Conservation (phyloP, 1,284 basidiomycete species). For the Austroboletus rostrupii region DNA sequence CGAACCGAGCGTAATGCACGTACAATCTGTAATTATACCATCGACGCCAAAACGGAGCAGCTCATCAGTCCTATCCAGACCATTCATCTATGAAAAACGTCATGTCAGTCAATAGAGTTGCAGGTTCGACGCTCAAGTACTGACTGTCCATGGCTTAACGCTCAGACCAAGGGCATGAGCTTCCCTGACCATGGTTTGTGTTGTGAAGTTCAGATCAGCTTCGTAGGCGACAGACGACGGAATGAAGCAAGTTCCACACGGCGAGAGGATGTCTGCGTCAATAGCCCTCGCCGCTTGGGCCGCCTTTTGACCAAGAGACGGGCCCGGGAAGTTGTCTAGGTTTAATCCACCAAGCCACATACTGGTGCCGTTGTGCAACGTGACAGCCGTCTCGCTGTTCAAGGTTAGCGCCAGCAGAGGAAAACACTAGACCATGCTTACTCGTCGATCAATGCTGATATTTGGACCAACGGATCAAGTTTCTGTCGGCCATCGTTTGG, state of each 20-base stretch:
- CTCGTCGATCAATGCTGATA: slow-evolving; percentile 62
- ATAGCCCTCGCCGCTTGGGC: slow-evolving; percentile 68
- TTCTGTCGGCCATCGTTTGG: slow-evolving; percentile 24
- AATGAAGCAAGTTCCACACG: slow-evolving; percentile 42
- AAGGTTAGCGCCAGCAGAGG: slow-evolving; percentile 9
- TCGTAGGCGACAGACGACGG: slow-evolving; percentile 26
- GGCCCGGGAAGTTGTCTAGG: slow-evolving; percentile 54
- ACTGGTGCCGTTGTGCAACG: slow-evolving; percentile 38
- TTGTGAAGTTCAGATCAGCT: slow-evolving; percentile 57
- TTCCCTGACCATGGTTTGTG: slow-evolving; percentile 60
- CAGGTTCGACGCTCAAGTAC: slow-evolving; percentile 21
- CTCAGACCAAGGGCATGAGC: slow-evolving; percentile 60
- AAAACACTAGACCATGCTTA: slow-evolving; percentile 27
- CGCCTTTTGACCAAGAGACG: slow-evolving; percentile 48
- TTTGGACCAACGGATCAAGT: slow-evolving; percentile 49
- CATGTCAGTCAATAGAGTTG: slow-evolving; percentile 11
- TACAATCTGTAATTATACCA: slow-evolving; percentile 70
- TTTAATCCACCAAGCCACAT: slow-evolving; percentile 64
- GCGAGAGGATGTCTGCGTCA: slow-evolving; percentile 65
- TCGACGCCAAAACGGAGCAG: slow-evolving; percentile 60
- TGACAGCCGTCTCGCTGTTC: slow-evolving; percentile 41
- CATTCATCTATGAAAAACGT: slow-evolving; percentile 44
- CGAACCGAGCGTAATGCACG: slow-evolving; percentile 11
- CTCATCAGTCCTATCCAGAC: slow-evolving; percentile 56
- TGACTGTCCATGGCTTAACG: slow-evolving; percentile 73